Evolutionary conservation across 1,284 basidiomycete genomes (phyloP).

Genomic region (Marasmius sp.): DNA sequence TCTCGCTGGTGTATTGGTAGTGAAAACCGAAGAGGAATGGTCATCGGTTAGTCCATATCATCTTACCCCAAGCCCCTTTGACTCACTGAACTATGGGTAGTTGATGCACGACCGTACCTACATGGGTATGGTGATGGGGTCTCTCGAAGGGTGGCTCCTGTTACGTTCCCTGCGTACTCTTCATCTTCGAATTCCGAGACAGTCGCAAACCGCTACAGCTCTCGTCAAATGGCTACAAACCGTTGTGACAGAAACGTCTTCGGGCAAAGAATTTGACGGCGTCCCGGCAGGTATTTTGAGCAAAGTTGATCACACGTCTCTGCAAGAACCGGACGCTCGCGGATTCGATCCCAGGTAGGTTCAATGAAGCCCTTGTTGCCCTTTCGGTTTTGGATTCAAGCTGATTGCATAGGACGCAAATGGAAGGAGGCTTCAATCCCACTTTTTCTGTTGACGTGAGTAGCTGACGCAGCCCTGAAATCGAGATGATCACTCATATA

Average conservation of each 20-base stretch:
- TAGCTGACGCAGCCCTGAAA: conserved; percentile 1
- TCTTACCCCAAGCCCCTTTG: background rate
- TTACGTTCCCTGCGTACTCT: conserved; percentile 86
- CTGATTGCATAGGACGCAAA: conserved; percentile 48
- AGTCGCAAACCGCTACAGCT: conserved; percentile 71
- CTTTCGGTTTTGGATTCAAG: background rate
- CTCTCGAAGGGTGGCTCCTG: conserved; percentile 85
- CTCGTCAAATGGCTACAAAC: conserved; percentile 76
- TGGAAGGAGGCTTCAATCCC: conserved; percentile 82
- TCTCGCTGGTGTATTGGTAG: conserved; percentile 79
- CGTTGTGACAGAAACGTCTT: conserved; percentile 42
- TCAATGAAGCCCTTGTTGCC: background rate
- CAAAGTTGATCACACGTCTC: conserved; percentile 77
- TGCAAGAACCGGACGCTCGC: conserved; percentile 66
- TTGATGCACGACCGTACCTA: conserved; percentile 68
- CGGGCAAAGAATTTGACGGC: conserved; percentile 47
- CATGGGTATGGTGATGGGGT: conserved; percentile 74
- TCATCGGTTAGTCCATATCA: conserved; percentile 39
- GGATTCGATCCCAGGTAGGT: conserved; percentile 59
- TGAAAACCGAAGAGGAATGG: conserved; percentile 67
- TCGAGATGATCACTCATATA: conserved; percentile 4
- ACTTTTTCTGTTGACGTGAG: conserved; percentile 74
- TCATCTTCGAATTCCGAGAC: conserved; percentile 77
- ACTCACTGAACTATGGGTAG: conserved; percentile 30
- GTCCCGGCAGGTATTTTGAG: conserved; percentile 68